Evolutionary conservation across 2,329 filamentous ascomycete genomes (phyloP), one percentile per base, ranked within the genome.

Genomic region (Colletotrichum salicis): DNA sequence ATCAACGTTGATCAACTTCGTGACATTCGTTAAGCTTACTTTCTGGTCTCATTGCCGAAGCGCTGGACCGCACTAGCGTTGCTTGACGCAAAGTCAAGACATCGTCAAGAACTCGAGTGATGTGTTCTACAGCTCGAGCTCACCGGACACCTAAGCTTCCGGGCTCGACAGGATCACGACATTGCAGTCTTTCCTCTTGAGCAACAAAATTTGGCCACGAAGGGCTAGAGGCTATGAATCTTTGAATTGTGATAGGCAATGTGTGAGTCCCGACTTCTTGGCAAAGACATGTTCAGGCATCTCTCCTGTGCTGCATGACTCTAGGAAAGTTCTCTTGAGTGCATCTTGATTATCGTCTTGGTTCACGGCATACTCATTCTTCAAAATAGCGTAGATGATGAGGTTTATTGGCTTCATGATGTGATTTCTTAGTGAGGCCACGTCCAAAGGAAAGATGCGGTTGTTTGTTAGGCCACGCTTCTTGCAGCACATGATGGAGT

Each of bases 361-460:
- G 29, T 19, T 37, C 31, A 7, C 5, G 7, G 3, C 5, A 8
- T 29, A 33, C 41, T 62, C 12, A 22, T 29, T 22, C 7, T 24
- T 52, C 19, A 5, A 15, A 8, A 31, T 33, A 27, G 58, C 19
- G 41, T 51, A n/a, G 24, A 51, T 51, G 11, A 33, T 41, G 58
- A 61, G 15, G 15, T 51, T 61, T 51, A 22, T 33, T 15, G 48
- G 58, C 31, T 61, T 63, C 27, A 71, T 69, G 52, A 54, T 52
- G 57, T 31, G 33, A 71, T 71, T 61, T 6, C 24, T 48, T 11
- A 13, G 37, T 60, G 33, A 56, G 54, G 12, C 19, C 11, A 15
- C 7, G n/a, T 13, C 1, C 35, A 5, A n/a, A 31, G n/a, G 11
- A 48, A 7, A 48, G 41, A 48, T 4, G 19, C 19, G 41, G 41